Conservation (phyloP, 2,329 filamentous ascomycete genomes). For the Teratosphaeria viscida region DNA sequence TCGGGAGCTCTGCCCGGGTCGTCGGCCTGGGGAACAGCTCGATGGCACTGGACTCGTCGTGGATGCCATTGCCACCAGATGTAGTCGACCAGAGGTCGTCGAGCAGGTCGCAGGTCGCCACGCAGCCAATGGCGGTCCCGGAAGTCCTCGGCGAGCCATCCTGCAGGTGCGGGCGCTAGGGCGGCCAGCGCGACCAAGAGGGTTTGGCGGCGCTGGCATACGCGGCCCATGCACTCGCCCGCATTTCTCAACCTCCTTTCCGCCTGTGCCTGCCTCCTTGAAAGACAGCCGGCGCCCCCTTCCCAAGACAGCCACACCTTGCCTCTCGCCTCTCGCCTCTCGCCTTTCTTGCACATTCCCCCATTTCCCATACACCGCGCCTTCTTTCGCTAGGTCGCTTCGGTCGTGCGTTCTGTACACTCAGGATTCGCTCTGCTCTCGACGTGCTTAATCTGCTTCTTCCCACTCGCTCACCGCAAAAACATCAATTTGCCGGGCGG, state of each 20-base stretch:
- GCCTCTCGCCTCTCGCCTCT: background rate
- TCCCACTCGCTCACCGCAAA: conserved; percentile 2
- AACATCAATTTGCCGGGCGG: conserved; percentile 5
- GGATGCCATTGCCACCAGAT: background rate
- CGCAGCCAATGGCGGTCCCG: background rate
- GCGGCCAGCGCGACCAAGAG: background rate
- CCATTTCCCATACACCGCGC: conserved; percentile 10
- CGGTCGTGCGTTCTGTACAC: background rate
- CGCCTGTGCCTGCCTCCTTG: conserved; percentile 15
- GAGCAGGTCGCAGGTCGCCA: background rate
- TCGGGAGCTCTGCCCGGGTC: background rate
- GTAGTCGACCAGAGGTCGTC: background rate
- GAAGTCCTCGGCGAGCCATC: background rate
- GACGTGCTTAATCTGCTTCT: conserved; percentile 1
- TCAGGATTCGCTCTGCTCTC: background rate
- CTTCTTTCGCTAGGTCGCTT: conserved; percentile 11
- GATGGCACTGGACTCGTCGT: background rate
- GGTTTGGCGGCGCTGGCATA: background rate
- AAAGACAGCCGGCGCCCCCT: conserved; percentile 9
- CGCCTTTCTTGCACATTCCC: background rate
- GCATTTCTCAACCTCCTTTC: conserved; percentile 8
- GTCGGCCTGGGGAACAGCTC: background rate
- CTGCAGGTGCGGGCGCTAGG: background rate
- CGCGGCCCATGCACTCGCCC: conserved; percentile 6
- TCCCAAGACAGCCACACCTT: conserved; percentile 6